Evolutionary conservation across 169 alveolate species (phyloP), one percentile per base, ranked within the genome.

Genomic region (Plasmodium sp.): DNA sequence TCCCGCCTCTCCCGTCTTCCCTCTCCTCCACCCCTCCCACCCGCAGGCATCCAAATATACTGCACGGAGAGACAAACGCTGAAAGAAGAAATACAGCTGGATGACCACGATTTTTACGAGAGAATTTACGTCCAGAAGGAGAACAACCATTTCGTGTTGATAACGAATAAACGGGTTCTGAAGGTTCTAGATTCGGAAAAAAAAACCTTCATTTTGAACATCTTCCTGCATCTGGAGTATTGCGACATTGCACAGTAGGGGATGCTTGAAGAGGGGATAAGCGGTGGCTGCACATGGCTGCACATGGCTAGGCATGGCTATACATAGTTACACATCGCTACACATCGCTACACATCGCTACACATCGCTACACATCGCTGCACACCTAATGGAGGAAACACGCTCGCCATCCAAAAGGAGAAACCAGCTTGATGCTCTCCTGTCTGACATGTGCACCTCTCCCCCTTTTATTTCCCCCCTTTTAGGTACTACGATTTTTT

Each of bases 401-500:
- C 7, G 7, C 22, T 2, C 18, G 2, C 7, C 18, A 5, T 51
- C 16, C 14, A 43, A 81, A 16, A 5, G 58, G 58, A 81, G 36
- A 45, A 81, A 81, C 7, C 2, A 45, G 45, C 3, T 34, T 7
- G n/a, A 22, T 36, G 27, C n/a, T 0, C 14, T 16, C n/a, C 9
- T 34, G 36, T 18, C 27, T 41, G 10, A 81, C 36, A n/a, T 62
- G 75, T 62, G 34, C 75, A 62, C 27, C 41, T n/a, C 2, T 14
- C 22, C 73, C 27, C 16, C 9, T 27, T 48, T 85, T 34, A 31
- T 14, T 51, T 12, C 1, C 27, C 62, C 73, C 73, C 12, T 36
- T 12, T 86, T 41, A 86, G 93, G 82, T 86, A 86, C 62, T 18
- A 86, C n/a, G 85, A 86, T 43, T 86, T 77, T 56, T 86, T 86